A percentile compares a stretch with the other conserved stretches of the same genome.
phyloP scores from a whole-genome alignment of 345 rosid genomes.

The Sisymbrium altissimum region DNA sequence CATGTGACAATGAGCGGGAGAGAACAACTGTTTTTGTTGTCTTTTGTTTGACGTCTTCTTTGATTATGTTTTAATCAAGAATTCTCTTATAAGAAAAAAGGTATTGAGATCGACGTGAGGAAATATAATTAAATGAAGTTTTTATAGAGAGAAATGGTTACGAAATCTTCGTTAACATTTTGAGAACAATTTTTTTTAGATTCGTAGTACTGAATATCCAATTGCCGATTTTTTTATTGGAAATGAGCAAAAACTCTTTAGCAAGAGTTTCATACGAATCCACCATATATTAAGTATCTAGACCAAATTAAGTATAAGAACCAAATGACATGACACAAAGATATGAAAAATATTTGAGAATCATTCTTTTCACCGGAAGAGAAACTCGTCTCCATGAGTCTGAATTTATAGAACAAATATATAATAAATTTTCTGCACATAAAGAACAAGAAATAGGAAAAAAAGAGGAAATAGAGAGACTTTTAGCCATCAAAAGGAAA shows the following conservation, averaged over 20 bases:
- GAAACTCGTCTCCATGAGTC: neutral
- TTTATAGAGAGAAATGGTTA: neutral
- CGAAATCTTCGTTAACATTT: neutral
- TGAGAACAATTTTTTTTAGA: neutral
- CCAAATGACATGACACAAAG: too few relatives aligned
- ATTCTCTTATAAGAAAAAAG: neutral
- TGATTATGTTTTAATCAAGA: neutral
- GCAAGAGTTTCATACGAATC: too few relatives aligned
- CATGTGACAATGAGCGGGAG: constrained; percentile 19
- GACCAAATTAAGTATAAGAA: too few relatives aligned
- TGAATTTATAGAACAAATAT: neutral
- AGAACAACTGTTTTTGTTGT: constrained; percentile 25
- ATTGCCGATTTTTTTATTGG: too few relatives aligned
- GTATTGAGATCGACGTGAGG: neutral
- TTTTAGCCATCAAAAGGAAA: constrained; percentile 16
- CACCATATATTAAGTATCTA: too few relatives aligned
- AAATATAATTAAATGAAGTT: neutral
- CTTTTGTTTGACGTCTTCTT: constrained; percentile 26
- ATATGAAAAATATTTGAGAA: too few relatives aligned
- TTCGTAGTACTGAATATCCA: too few relatives aligned
- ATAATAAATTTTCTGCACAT: neutral
- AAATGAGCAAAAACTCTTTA: too few relatives aligned
- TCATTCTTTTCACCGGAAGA: neutral
- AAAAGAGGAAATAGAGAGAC: neutral
- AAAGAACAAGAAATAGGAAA: neutral